Evolutionary conservation across 2,329 filamentous ascomycete genomes (phyloP).

Genomic region (Eutypa lata): DNA sequence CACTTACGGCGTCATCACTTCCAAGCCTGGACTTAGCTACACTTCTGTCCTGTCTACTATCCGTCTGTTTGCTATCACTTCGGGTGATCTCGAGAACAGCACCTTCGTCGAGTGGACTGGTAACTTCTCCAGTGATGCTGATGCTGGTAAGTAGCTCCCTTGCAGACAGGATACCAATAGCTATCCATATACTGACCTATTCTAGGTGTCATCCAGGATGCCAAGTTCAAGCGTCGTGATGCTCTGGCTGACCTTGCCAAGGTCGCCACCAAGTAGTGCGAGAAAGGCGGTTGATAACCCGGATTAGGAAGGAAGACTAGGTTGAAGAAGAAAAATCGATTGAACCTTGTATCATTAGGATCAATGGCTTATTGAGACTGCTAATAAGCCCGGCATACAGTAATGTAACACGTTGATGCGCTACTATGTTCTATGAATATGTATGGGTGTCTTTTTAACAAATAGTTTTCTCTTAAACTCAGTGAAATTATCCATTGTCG

Average conservation of each 20-base stretch:
- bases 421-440: no score
- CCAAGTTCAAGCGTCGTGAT: constrained; percentile 73
- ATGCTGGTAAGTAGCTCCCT: constrained; percentile 52
- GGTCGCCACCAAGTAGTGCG: constrained; percentile 38
- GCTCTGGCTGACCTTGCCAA: constrained; percentile 64
- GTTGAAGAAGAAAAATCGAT: neutral
- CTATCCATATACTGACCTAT: constrained; percentile 9
- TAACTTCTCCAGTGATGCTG: constrained; percentile 68
- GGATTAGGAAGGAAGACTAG: neutral
- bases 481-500: no score
- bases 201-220: constrained; percentile 67
- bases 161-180: neutral
- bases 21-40: constrained; percentile 63
- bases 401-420: no score
- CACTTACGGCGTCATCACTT: constrained; percentile 69
- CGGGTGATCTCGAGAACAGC: constrained; percentile 59
- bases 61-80: constrained; percentile 63
- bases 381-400: no score
- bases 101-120: constrained; percentile 69
- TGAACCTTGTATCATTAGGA: neutral
- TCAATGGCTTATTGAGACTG: neutral
- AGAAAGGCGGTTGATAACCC: neutral
- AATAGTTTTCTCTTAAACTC: no score
- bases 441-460: no score
- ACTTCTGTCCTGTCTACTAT: constrained; percentile 66